Conservation (phyloP, 2,329 filamentous ascomycete species). For the Exophiala viscosa region DNA sequence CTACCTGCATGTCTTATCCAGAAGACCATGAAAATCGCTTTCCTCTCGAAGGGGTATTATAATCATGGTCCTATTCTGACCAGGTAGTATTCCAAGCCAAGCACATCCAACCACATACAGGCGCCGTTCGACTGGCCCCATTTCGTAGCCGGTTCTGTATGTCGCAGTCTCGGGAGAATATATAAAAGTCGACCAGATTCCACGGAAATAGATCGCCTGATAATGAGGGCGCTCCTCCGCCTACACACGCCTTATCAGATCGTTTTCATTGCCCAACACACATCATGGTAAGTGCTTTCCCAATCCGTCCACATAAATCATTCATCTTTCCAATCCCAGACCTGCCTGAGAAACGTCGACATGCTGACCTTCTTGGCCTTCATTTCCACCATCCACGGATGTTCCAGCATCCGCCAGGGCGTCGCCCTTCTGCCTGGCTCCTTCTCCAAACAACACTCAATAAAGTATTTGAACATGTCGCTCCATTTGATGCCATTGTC, state of each 20-base stretch:
- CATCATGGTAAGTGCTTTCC: neutral
- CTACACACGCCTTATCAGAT: neutral
- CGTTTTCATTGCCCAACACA: neutral
- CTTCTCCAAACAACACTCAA: conserved; percentile 97
- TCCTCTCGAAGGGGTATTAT: no score
- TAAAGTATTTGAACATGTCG: conserved; percentile 98
- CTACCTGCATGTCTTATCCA: neutral
- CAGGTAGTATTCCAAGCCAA: neutral
- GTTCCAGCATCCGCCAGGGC: conserved; percentile 98
- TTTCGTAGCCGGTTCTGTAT: no score
- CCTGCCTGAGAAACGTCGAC: conserved; percentile 85
- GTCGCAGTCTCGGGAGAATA: no score
- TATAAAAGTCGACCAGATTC: no score
- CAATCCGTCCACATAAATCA: neutral
- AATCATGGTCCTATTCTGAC: no score
- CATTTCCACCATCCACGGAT: conserved; percentile 99
- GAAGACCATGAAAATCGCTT: no score
- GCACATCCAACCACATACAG: no score
- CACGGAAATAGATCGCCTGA: no score
- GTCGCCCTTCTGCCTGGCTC: conserved; percentile 80
- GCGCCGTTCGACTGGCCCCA: no score
- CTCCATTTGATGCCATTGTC: conserved; percentile 89
- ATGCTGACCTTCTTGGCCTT: conserved; percentile 95
- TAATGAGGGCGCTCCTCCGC: neutral
- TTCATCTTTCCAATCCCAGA: conserved; percentile 91